Percentiles rank a stretch among this genome's conserved stretches.
phyloP scores from a whole-genome alignment of 805 yeast genomes.

The Candida verbasci region DNA sequence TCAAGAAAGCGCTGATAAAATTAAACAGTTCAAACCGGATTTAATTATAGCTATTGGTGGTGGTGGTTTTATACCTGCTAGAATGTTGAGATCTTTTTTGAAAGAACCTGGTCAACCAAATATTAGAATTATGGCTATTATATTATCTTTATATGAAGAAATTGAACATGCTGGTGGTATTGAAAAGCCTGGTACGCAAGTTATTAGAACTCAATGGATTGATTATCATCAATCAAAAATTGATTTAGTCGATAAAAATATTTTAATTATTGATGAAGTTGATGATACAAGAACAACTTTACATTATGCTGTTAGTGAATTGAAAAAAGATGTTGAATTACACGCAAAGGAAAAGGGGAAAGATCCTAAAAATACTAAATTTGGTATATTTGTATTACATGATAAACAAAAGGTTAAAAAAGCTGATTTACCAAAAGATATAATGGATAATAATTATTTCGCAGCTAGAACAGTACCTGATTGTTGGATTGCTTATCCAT shows the following conservation, averaged over 20 bases:
- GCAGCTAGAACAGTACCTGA: conserved; percentile 77
- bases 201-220: conserved; percentile 79
- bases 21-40: conserved; percentile 76
- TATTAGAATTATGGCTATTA: conserved; percentile 91
- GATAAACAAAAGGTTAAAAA: conserved; percentile 69
- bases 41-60: conserved; percentile 95
- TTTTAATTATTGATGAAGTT: conserved; percentile 76
- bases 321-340: conserved; percentile 63
- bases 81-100: conserved; percentile 89
- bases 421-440: conserved; percentile 64
- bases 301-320: conserved; percentile 72
- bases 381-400: conserved; percentile 74
- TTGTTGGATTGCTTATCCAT: conserved; percentile 82
- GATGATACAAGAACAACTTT: conserved; percentile 84
- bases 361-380: conserved; percentile 49
- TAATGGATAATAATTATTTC: conserved; percentile 58
- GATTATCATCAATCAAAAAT: conserved; percentile 64
- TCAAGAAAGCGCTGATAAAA: conserved; percentile 56
- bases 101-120: conserved; percentile 86
- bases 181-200: conserved; percentile 57
- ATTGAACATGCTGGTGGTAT: conserved; percentile 54
- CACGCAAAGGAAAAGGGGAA: conserved; percentile 54
- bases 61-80: conserved; percentile 97
- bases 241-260: conserved; percentile 62
- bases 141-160: conserved; percentile 87